Base-by-base conservation (phyloP, 768 basidiomycete species). In the Tulasnella sp. region DNA sequence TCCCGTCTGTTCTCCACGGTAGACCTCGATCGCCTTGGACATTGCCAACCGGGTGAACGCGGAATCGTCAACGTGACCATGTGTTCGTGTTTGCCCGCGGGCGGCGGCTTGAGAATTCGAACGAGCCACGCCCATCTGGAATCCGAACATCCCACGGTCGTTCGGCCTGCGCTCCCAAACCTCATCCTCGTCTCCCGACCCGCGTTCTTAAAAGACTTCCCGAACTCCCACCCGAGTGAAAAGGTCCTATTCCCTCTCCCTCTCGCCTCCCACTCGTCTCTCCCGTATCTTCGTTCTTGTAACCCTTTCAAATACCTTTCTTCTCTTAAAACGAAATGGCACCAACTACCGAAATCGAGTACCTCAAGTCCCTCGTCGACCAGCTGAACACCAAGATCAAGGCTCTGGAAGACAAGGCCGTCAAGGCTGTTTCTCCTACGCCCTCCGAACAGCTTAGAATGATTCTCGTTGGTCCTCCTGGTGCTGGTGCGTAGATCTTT, bases 381-480 rank as follows among this genome's bases (percentile, higher is more conserved):
- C 95, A 98, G 88, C 90, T 99, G 80, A 93, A 94, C 83, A 91
- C 92, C 78, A 99, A 99, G 89, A 98, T 99, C 84, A 83, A 87
- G 78, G 83, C 98, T 88, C 85, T 86, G 21, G 91, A 90, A 85
- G 87, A 89, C 74, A 93, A 92, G 85, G 84, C 85, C 10, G 85
- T 86, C 16, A 82, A 85, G 19, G 83, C 82, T 24, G 84, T 84
- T 31, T 83, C 85, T 39, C 79, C 84, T 24, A 84, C 87, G n/a
- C 93, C 94, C 76, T 91, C 90, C 34, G 89, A 90, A 83, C 94
- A 95, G 87, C 91, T 94, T 80, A 90, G 97, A 73, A 92, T 97
- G 82, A 95, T 99, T 83, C 89, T 99, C 83, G 88, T 99, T 82
- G 98, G 98, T 77, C 98, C 98, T 80, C 98, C 98, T 68, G 98